Base-by-base conservation (phyloP, 164 flowering plant species). In the Tetrastigma voinierianum region DNA sequence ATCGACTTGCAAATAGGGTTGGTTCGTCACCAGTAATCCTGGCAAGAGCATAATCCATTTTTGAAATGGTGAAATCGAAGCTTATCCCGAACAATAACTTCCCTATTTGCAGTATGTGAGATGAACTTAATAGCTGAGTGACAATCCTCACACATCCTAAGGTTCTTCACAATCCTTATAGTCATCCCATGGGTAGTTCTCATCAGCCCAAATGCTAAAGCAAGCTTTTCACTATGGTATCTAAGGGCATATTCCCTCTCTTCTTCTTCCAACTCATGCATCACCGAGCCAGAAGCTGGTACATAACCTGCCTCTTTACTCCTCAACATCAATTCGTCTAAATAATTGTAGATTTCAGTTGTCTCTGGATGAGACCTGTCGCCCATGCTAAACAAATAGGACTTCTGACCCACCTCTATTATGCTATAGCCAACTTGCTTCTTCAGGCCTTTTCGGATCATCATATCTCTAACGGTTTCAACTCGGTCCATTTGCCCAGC, bases 151-250 rank as follows among this genome's bases (percentile, higher is more conserved):
- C 97, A 89, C 73, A 91, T 85, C 45, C 97, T 64, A 16, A 89
- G 87, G 70, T 91, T 91, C 80, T 91, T 91, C 58, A 86, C 83
- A 12, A 91, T 76, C 71, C 81, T 82, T 40, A 91, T 72, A 1
- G 62, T 11, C 43, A 61, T 56, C 13, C 78, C 90, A 32, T 59
- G 43, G 25, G 63, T 67, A 10, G 84, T 80, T 40, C 76, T 86
- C 83, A 89, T 43, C 4, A 91, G 62, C 21, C 93, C 91, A 68
- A 82, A 89, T 59, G 88, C 90, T 23, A 91, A 59, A 6, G 95
- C 93, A 51, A 91, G 85, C 82, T 89, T 91, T 82, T 89, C 97
- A 58, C 95, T 86, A 23, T 89, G 97, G 61, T 78, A 81, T 62
- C 85, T 74, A 49, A 89, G 83, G 0, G 90, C 84, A 56, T 77